Evolutionary conservation across 2,329 filamentous ascomycete species (phyloP).

Genomic region (Seiridium cupressi): DNA sequence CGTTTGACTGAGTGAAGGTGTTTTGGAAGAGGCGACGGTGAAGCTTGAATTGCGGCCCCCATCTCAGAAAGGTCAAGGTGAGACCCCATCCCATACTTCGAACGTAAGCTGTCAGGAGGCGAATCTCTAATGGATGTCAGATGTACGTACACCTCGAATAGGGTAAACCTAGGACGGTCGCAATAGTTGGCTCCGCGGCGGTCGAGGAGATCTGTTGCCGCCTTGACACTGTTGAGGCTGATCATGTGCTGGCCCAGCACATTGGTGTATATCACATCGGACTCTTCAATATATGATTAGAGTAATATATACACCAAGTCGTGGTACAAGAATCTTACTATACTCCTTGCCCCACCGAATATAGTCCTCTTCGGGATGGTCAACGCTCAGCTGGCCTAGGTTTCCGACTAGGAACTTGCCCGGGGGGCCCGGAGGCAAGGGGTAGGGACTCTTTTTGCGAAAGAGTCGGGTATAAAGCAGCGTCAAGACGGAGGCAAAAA

Average conservation of each 20-base stretch:
- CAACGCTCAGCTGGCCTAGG: constrained; percentile 24
- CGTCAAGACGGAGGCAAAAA: constrained; percentile 8
- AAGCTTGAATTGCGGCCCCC: constrained; percentile 35
- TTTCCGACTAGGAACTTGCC: constrained; percentile 27
- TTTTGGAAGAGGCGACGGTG: constrained; percentile 39
- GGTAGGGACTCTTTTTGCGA: constrained; percentile 11
- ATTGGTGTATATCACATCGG: constrained; percentile 31
- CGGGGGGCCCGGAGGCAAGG: constrained; percentile 27
- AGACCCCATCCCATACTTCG: constrained; percentile 22
- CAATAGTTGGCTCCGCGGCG: constrained; percentile 37
- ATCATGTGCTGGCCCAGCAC: constrained; percentile 34
- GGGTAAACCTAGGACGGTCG: constrained; percentile 36
- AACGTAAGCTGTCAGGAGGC: not conserved
- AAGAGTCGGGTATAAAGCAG: constrained; percentile 9
- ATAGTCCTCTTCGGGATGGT: constrained; percentile 29
- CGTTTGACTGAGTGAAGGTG: constrained; percentile 33
- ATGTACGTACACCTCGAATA: constrained; percentile 22
- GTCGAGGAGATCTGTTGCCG: constrained; percentile 37
- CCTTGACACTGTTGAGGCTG: constrained; percentile 34
- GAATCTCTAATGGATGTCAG: not conserved
- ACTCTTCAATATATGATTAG: constrained; percentile 18
- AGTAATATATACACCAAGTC: not conserved
- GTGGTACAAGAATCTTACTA: constrained; percentile 17
- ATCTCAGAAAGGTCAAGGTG: constrained; percentile 25
- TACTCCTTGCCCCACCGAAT: constrained; percentile 29